Percentiles rank a stretch among this genome's conserved stretches.
Evolutionary conservation across 345 rosid genomes (phyloP).

Genomic region (Jatropha curcas): DNA sequence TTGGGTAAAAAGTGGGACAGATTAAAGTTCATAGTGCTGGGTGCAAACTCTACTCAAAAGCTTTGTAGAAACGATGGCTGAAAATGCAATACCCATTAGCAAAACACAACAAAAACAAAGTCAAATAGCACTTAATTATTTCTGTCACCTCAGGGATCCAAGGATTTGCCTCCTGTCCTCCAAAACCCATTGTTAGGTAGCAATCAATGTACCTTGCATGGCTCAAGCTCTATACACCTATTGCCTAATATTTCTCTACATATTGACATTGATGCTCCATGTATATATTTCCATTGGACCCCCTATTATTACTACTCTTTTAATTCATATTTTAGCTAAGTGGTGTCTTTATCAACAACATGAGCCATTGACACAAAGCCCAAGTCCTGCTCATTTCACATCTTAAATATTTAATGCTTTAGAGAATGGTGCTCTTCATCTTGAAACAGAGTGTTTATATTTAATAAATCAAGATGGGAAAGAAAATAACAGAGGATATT

Average conservation of each 20-base stretch:
- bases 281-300: background rate
- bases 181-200: conserved; percentile 7
- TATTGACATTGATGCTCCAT: no score
- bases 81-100: conserved; percentile 27
- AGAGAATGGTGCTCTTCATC: background rate
- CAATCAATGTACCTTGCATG: conserved; percentile 1
- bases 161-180: background rate
- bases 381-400: background rate
- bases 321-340: background rate
- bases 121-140: conserved; percentile 24
- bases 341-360: conserved; percentile 7
- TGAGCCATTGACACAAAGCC: background rate
- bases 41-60: conserved; percentile 33
- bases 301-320: background rate
- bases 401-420: background rate
- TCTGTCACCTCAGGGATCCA: conserved; percentile 3
- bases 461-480: background rate
- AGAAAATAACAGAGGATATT: background rate
- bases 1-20: conserved; percentile 10
- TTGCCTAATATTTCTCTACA: background rate
- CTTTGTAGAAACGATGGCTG: conserved; percentile 24
- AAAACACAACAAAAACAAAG: conserved; percentile 4
- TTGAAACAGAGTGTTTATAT: background rate
- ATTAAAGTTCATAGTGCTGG: conserved; percentile 24
- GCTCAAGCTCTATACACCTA: background rate